Evolutionary conservation across 2,329 filamentous ascomycete genomes (phyloP), one percentile per base, ranked within the genome.

Genomic region (Colletotrichum zoysiae): DNA sequence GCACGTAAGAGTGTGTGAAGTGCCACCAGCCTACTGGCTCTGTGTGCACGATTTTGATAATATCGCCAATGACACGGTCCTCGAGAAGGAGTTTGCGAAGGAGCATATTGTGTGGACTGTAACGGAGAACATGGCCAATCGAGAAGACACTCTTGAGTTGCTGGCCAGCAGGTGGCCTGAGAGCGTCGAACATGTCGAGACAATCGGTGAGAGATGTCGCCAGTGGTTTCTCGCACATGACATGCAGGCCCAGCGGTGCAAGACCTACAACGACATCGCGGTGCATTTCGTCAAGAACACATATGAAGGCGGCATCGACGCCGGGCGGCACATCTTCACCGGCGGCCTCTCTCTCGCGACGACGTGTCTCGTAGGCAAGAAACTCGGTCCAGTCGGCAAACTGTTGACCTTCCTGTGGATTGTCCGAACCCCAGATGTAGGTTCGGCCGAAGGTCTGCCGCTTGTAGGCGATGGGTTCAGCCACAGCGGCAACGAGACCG

Each of bases 11-110:
- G 80, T 97, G 95, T 0, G 92, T 87, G 79, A 97, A 98, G 80
- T 98, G 96, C 94, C 95, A 98, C 91, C 93, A 97, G 0, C 96
- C 96, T 0, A 99, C 92, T 0, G 96, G 96, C 80, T 98, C 96
- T 0, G 94, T 96, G 81, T 98, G 96, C 74, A 97, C 93, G 50
- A 97, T 87, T 50, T 93, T 95, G 64, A 97, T 84, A 40, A 98
- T 86, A 66, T 98, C 93, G 8, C 96, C 96, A 77, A 99, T 92
- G 16, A 91, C 89, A 16, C 87, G 87, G 64, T 97, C 90, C 74
- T 92, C 87, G 1, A 95, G 86, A 6, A 98, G 86, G 20, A 98
- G 84, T 78, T 92, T 91, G 61, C 95, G 90, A 38, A 99, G 86
- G 67, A 95, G 84, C 81, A 94, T 92, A 79, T 98, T 98, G 81